Conservation (phyloP, 352 stramenopile species). For the Pythium insidiosum region DNA sequence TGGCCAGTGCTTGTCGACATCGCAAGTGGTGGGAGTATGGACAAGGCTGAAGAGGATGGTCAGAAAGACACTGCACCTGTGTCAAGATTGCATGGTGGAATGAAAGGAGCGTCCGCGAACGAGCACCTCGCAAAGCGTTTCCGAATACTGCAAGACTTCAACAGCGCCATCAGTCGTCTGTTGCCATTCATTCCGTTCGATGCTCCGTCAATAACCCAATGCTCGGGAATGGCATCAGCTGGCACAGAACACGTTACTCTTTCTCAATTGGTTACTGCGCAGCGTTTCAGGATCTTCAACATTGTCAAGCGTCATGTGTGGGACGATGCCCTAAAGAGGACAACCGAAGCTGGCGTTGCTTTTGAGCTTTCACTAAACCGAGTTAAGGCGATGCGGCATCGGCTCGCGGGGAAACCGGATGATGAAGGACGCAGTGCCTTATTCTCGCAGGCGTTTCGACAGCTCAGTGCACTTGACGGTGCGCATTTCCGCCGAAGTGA, state of each 20-base stretch:
- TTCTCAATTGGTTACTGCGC: conserved; percentile 25
- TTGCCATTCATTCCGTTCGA: conserved; percentile 38
- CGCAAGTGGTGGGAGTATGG: conserved; percentile 24
- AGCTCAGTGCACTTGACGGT: conserved; percentile 57
- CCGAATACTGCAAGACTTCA: conserved; percentile 72
- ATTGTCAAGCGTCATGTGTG: conserved; percentile 64
- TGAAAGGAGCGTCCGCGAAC: no score
- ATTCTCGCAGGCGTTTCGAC: conserved; percentile 81
- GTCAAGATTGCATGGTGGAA: not conserved
- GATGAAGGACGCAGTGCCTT: conserved; percentile 52
- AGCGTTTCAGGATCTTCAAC: conserved; percentile 63
- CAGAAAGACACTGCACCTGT: not conserved
- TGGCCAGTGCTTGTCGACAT: conserved; percentile 68
- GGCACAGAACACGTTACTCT: no score
- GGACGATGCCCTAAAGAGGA: conserved; percentile 56
- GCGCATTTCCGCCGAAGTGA: conserved; percentile 53
- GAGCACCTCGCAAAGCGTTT: no score
- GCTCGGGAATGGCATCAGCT: no score
- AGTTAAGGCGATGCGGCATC: conserved; percentile 77
- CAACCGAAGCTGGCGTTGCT: conserved; percentile 24
- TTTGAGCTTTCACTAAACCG: conserved; percentile 78
- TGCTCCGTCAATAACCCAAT: not conserved
- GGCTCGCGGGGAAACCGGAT: conserved; percentile 44
- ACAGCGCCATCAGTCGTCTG: conserved; percentile 43
- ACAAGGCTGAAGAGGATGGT: no score